These are phyloP conservation scores for Arctostaphylos glauca DNA, from an alignment of 148 eudicot species.

Conservation along the genomic window DNA sequence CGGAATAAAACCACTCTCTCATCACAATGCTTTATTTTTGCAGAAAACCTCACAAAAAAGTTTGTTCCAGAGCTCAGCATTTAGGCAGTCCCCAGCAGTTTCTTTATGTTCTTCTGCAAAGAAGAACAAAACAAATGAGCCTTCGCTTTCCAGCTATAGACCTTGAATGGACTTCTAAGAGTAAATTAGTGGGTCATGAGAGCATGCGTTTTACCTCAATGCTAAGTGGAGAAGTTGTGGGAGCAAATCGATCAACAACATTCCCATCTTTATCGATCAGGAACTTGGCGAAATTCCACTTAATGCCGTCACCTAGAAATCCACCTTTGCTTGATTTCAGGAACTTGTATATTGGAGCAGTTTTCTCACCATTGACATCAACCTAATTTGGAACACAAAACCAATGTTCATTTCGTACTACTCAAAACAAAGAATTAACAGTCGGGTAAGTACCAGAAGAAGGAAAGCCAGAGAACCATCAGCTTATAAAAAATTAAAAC, in stretches of 20 bases:
- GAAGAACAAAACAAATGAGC: not conserved
- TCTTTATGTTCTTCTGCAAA: slow-evolving; percentile 82
- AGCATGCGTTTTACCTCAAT: slow-evolving; percentile 59
- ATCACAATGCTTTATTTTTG: not conserved
- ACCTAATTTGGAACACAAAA: slow-evolving; percentile 35
- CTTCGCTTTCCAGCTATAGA: not conserved
- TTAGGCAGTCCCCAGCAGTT: slow-evolving; percentile 49
- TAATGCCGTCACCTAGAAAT: slow-evolving; percentile 65
- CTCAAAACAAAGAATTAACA: not conserved
- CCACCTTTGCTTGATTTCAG: slow-evolving; percentile 73
- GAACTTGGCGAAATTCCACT: slow-evolving; percentile 91
- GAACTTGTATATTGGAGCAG: slow-evolving; percentile 76
- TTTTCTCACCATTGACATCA: slow-evolving; percentile 66
- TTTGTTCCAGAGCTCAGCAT: not conserved
- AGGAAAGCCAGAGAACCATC: not conserved
- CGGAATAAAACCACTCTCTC: not conserved
- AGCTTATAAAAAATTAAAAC: not conserved
- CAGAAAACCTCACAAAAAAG: not conserved
- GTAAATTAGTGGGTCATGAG: not conserved
- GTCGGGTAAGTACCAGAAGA: not conserved
- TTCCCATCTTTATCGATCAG: slow-evolving; percentile 65
- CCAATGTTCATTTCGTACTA: not conserved
- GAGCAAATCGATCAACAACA: slow-evolving; percentile 81
- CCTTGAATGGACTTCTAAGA: not conserved
- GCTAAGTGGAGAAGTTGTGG: slow-evolving; percentile 86